These are phyloP conservation scores for Syzygium oleosum DNA, from an alignment of 345 rosid species.

Conservation along the genomic window DNA sequence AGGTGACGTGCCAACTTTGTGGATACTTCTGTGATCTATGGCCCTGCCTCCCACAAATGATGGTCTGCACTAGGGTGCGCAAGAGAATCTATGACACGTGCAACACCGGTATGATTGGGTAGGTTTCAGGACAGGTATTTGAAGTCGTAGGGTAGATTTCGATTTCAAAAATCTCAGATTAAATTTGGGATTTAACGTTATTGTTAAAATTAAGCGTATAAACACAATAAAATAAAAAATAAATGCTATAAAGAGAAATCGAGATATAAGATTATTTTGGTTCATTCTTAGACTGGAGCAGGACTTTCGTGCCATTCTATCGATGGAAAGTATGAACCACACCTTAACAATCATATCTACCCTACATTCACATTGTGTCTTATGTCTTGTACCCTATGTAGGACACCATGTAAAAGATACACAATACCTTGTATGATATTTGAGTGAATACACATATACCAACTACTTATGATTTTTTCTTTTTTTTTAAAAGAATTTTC, in stretches of 20 bases:
- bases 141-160: not conserved
- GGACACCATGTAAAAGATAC: not conserved
- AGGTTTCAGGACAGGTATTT: not conserved
- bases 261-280: no score
- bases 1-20: not conserved
- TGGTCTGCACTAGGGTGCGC: not conserved
- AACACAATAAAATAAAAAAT: no score
- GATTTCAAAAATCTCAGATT: not conserved
- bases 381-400: no score
- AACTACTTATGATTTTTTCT: not conserved
- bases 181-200: no score
- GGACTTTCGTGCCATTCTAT: no score
- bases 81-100: not conserved
- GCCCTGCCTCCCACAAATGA: not conserved
- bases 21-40: not conserved
- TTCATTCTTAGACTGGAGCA: no score
- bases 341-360: not conserved
- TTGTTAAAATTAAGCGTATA: no score
- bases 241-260: no score
- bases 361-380: no score
- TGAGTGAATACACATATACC: not conserved
- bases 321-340: no score
- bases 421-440: not conserved
- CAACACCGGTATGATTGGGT: not conserved
- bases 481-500: not conserved